Percentiles rank a stretch among this genome's conserved stretches.
These are phyloP conservation scores for Paramecium caudatum DNA, from an alignment of 73 alveolate species.

Conservation along the genomic window DNA sequence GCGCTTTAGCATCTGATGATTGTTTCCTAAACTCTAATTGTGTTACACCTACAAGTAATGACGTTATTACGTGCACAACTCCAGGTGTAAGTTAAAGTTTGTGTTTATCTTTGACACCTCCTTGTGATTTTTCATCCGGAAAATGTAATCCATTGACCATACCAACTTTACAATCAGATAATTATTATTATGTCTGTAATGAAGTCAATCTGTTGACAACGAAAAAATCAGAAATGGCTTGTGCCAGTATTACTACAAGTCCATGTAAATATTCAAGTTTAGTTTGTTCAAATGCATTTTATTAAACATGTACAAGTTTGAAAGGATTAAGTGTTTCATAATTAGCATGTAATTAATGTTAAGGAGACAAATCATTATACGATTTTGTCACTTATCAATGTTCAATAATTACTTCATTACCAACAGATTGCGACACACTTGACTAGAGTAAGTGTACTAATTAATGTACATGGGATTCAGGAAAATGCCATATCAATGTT, in stretches of 20 bases:
- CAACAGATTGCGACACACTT: neutral
- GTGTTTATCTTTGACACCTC: neutral
- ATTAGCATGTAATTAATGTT: neutral
- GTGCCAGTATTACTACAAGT: neutral
- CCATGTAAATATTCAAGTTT: neutral
- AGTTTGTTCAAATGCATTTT: neutral
- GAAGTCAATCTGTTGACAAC: neutral
- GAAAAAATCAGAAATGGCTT: neutral
- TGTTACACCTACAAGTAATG: neutral
- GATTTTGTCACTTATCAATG: neutral
- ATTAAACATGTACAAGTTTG: neutral
- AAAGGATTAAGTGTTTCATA: neutral
- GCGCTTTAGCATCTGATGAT: neutral
- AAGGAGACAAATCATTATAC: neutral
- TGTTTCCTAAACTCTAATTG: neutral
- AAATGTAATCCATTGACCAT: neutral
- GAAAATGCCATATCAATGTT: neutral
- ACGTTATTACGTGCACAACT: neutral
- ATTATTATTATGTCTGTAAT: neutral
- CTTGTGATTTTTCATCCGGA: constrained; percentile 25
- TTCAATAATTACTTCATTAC: neutral
- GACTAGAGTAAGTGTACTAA: no score
- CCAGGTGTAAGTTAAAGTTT: constrained; percentile 2
- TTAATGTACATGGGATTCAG: neutral
- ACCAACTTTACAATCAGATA: neutral